Conservation (phyloP, 2,329 filamentous ascomycete genomes). For the Ophiostoma sp. region DNA sequence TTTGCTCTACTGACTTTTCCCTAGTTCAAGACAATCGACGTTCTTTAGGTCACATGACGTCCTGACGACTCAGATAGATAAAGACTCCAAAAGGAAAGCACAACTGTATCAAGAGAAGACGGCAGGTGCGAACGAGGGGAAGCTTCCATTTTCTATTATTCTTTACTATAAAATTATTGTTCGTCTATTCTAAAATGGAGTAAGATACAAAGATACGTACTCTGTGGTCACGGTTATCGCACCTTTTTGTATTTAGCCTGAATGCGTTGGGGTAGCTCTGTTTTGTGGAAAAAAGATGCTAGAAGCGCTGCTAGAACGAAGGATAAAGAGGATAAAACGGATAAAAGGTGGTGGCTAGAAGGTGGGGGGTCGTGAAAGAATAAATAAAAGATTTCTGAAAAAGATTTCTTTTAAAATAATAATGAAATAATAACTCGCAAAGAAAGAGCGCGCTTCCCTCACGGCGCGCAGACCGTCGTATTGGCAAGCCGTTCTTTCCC, state of each 20-base stretch:
- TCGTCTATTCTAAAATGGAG: neutral
- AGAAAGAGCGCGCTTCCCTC: neutral
- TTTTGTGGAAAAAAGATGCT: conserved; percentile 11
- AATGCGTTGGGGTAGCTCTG: conserved; percentile 13
- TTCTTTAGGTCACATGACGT: neutral
- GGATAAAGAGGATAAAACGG: conserved; percentile 13
- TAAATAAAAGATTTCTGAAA: neutral
- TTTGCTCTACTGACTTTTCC: neutral
- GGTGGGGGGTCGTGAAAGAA: neutral
- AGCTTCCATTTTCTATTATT: neutral
- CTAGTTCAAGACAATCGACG: neutral
- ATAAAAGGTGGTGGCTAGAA: neutral
- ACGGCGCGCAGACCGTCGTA: neutral
- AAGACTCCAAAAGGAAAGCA: neutral
- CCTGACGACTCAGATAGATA: neutral
- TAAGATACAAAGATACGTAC: neutral
- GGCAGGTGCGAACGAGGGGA: neutral
- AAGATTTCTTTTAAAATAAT: too few species aligned
- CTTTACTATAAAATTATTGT: neutral
- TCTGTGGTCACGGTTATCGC: too few species aligned
- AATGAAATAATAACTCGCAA: neutral
- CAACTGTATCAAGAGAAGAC: neutral
- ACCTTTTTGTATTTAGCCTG: neutral
- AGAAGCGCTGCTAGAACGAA: neutral
- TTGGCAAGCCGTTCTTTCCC: neutral